Percentiles rank a stretch among this genome's conserved stretches.
These are phyloP conservation scores for Dryas drummondii DNA, from an alignment of 306 rosid genomes.

Conservation along the genomic window DNA sequence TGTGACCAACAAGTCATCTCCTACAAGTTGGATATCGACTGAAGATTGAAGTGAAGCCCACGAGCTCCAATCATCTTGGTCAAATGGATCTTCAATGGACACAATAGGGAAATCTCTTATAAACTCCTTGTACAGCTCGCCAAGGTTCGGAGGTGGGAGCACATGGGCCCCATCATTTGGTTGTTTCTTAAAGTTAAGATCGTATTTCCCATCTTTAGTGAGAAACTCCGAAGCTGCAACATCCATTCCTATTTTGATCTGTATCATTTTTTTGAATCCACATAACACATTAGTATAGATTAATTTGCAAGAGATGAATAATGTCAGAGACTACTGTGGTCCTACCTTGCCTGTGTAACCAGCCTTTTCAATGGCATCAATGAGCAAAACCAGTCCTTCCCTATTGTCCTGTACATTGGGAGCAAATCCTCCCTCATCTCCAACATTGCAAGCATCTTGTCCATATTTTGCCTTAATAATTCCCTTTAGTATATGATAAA, in stretches of 20 bases:
- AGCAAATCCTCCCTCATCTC: slow-evolving; percentile 99
- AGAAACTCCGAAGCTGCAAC: slow-evolving; percentile 97
- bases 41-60: slow-evolving; percentile 89
- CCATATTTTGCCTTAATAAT: slow-evolving; percentile 94
- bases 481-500: slow-evolving; percentile 85
- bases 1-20: slow-evolving; percentile 96
- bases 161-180: slow-evolving; percentile 90
- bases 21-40: slow-evolving; percentile 89
- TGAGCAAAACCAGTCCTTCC: slow-evolving; percentile 90
- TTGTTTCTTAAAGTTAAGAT: slow-evolving; percentile 87
- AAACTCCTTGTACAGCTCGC: slow-evolving; percentile 72
- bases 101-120: slow-evolving; percentile 90
- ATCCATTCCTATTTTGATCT: slow-evolving; percentile 99
- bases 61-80: slow-evolving; percentile 98
- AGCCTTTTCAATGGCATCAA: slow-evolving; percentile 94
- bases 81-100: slow-evolving; percentile 98
- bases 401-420: slow-evolving; percentile 97
- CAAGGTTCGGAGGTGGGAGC: slow-evolving; percentile 72
- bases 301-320: slow-evolving; percentile 7
- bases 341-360: slow-evolving; percentile 96
- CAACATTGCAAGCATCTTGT: slow-evolving; percentile 98
- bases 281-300: slow-evolving; percentile 8
- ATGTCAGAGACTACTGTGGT: background rate
- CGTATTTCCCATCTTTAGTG: slow-evolving; percentile 78
- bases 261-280: slow-evolving; percentile 31